Base-by-base conservation (phyloP, 2,329 filamentous ascomycete genomes). In the Alternaria tenuissima region DNA sequence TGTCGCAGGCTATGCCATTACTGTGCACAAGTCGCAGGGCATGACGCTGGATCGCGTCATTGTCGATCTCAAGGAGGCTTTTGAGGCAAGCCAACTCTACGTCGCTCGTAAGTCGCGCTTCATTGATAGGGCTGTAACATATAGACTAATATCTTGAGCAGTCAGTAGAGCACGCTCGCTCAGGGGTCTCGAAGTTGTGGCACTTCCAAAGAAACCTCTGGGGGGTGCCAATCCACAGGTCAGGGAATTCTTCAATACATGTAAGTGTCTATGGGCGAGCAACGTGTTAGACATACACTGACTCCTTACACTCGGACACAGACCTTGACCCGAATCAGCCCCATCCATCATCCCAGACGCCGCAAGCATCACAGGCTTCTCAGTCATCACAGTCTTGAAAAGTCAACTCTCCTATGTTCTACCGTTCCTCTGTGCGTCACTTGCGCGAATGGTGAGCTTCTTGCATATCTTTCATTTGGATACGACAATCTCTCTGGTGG, bases 1-100 rank as follows among this genome's bases (percentile, higher is more conserved):
- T 0, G 76, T 82, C 1, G 79, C 87, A 0, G 88, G 84, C 0
- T 90, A 87, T 85, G 88, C 88, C 0, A 83, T 89, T 67, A 89
- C 84, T 0, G 84, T 89, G 2, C 88, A 90, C 71, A 89, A 88
- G 71, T 82, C 82, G 7, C 72, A 62, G 76, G 86, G 87, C 3
- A 85, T 89, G 80, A 89, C 87, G 1, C 76, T 91, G 4, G 83
- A 89, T 20, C 81, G 81, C 4, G 86, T 87, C 2, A 80, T 84
- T 2, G 85, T 90, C 1, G 76, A 89, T 67, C 69, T 90, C 5
- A 70, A 72, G 0, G 71, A 74, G 5, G 81, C 81, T 0, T 90
- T 89, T 65, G 85, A 85, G 58, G 78, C 82, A 28, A 86, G 87
- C 0, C 87, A 89, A 74, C 83, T 84, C 0, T 90, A 90, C 57